Base-by-base conservation (phyloP, 352 stramenopile genomes). In the Phytophthora aleatoria region DNA sequence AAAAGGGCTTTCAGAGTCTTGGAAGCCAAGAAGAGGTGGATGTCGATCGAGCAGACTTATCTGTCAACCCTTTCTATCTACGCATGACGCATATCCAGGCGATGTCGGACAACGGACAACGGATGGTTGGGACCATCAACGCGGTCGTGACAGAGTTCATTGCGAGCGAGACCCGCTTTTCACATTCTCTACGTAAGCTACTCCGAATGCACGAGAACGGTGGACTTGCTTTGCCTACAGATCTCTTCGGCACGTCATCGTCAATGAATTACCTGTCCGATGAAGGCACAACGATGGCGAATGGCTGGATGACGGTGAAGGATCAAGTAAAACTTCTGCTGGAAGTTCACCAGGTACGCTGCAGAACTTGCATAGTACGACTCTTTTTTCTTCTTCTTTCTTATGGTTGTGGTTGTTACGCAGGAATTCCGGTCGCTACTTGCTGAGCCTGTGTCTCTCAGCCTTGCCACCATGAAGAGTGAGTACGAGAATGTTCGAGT, bases 401-500 rank as follows among this genome's bases (percentile, higher is more conserved):
- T 52, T 5, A 45, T 57, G 20, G n/a, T 30, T 45, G 10, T 55
- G 4, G n/a, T 4, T 58, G 50, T 7, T 49, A 26, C 31, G 26
- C 43, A 92, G 70, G 86, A 95, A 76, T 95, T 91, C 31, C 73
- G 77, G n/a, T 93, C 84, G 1, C 38, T 95, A 13, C 57, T 95
- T 11, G 70, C 81, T 1, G 86, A 95, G 39, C 84, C 86, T 10
- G 84, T 93, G 13, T 65, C 81, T 8, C 55, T 95, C 35, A 92
- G 82, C 42, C 70, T 95, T 44, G 67, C 71, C 15, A 91, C 81
- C 26, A 95, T 95, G 84, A 90, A 88, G 45, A 81, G 76, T 43
- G 84, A 95, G 27, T 95, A 95, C 36, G 85, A 91, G 56, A 82
- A 64, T 30, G 71, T 83, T 20, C 70, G 81, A 24, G 53, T 61